Evolutionary conservation across 208 protist genomes (phyloP).

Genomic region (Porcisia hertigi): DNA sequence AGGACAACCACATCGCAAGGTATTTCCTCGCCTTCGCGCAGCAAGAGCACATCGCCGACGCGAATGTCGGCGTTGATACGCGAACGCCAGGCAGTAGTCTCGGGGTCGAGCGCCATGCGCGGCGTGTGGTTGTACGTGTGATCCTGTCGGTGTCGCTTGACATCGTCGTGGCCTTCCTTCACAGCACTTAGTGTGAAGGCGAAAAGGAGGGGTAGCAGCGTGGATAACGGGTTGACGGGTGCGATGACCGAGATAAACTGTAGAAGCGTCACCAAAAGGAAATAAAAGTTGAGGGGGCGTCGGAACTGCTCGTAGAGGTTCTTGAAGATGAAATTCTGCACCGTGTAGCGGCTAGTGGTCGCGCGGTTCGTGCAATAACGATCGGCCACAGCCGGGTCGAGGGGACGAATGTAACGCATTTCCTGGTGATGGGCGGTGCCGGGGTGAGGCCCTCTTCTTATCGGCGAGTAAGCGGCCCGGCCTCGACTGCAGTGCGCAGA

Average conservation of each 20-base stretch:
- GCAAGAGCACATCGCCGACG: slow-evolving; percentile 86
- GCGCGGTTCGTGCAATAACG: slow-evolving; percentile 84
- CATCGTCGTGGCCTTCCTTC: slow-evolving; percentile 96
- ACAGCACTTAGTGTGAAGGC: slow-evolving; percentile 92
- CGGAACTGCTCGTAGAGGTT: slow-evolving; percentile 98
- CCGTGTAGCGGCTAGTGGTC: slow-evolving; percentile 94
- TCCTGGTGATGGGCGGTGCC: background rate
- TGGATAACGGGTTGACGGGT: slow-evolving; percentile 92
- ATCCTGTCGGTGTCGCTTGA: slow-evolving; percentile 86
- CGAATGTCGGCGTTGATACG: slow-evolving; percentile 58
- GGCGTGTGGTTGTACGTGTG: slow-evolving; percentile 66
- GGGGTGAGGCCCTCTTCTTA: too few relatives aligned
- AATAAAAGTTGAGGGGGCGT: slow-evolving; percentile 96
- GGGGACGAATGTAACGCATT: slow-evolving; percentile 56
- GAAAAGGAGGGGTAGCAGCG: slow-evolving; percentile 91
- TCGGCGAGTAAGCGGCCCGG: background rate
- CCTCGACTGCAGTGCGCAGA: background rate
- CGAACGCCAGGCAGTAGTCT: slow-evolving; percentile 29
- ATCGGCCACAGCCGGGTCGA: slow-evolving; percentile 39
- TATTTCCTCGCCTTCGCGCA: slow-evolving; percentile 79
- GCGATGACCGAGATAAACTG: slow-evolving; percentile 93
- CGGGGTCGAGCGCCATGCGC: slow-evolving; percentile 44
- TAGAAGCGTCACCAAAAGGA: slow-evolving; percentile 93
- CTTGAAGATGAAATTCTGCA: slow-evolving; percentile 94
- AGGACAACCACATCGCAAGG: slow-evolving; percentile 93